Evolutionary conservation across 2,329 filamentous ascomycete genomes (phyloP).

Genomic region (Trichoderma semiorbis): DNA sequence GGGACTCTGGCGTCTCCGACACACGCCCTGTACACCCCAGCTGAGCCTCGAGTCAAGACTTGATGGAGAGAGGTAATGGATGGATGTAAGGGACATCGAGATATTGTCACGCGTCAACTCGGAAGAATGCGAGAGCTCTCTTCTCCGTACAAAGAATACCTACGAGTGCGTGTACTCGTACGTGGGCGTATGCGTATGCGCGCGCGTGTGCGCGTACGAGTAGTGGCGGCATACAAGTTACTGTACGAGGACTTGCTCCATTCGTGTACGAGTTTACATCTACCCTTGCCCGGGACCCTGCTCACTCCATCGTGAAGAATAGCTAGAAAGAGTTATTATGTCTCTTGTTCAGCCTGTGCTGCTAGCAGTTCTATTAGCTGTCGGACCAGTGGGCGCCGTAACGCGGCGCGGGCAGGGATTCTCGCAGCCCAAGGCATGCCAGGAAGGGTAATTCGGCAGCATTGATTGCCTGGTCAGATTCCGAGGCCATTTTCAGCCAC

Average conservation of each 20-base stretch:
- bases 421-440: neutral
- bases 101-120: neutral
- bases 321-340: neutral
- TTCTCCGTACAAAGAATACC: neutral
- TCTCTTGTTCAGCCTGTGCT: neutral
- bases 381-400: constrained; percentile 8
- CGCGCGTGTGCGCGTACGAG: neutral
- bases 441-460: constrained; percentile 2
- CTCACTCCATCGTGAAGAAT: neutral
- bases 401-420: constrained; percentile 2
- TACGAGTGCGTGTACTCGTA: neutral
- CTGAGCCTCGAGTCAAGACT: neutral
- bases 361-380: neutral
- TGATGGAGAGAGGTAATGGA: neutral
- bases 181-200: neutral
- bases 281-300: neutral
- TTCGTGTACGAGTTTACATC: neutral
- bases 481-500: constrained; percentile 9
- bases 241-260: neutral
- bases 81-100: neutral
- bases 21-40: neutral
- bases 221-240: neutral
- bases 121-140: neutral
- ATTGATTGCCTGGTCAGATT: neutral
- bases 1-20: neutral